phyloP scores from a whole-genome alignment of 2,329 filamentous ascomycete genomes.

The Ophiostoma montium region DNA sequence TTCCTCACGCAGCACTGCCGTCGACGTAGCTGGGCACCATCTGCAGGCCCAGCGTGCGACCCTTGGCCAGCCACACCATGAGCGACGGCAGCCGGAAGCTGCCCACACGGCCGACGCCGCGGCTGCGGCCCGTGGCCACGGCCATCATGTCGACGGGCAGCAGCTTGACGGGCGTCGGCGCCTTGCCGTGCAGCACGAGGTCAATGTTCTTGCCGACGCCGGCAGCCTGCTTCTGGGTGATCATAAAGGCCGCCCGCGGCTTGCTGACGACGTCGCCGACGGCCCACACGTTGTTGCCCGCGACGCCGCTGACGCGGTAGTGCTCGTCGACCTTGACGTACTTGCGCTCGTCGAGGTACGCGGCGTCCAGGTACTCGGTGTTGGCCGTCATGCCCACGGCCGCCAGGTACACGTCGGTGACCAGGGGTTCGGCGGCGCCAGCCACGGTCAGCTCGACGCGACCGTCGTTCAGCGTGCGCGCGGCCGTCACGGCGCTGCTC shows the following conservation, averaged over 20 bases:
- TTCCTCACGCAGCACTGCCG: conserved; percentile 26
- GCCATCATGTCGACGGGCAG: conserved; percentile 35
- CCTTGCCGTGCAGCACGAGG: conserved; percentile 30
- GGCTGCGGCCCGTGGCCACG: conserved; percentile 33
- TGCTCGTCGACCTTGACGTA: conserved; percentile 37
- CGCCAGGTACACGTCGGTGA: conserved; percentile 36
- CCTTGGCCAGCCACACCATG: conserved; percentile 37
- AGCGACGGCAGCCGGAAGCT: conserved; percentile 35
- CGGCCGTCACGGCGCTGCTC: conserved; percentile 25
- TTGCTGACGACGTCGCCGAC: conserved; percentile 38
- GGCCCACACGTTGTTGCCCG: conserved; percentile 32
- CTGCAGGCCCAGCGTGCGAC: conserved; percentile 33
- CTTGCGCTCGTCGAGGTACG: conserved; percentile 28
- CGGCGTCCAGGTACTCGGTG: conserved; percentile 34
- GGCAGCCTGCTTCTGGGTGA: conserved; percentile 36
- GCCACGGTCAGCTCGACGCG: conserved; percentile 34
- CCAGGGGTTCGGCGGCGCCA: conserved; percentile 29
- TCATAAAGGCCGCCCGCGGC: conserved; percentile 30
- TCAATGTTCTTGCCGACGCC: conserved; percentile 40
- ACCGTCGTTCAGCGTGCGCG: conserved; percentile 24
- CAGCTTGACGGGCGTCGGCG: conserved; percentile 29
- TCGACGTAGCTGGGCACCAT: conserved; percentile 30
- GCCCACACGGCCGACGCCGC: conserved; percentile 32
- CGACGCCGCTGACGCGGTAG: conserved; percentile 30
- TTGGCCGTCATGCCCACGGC: conserved; percentile 42